Conservation (phyloP, 1,139 yeast genomes). For the Kodamaea sp. region DNA sequence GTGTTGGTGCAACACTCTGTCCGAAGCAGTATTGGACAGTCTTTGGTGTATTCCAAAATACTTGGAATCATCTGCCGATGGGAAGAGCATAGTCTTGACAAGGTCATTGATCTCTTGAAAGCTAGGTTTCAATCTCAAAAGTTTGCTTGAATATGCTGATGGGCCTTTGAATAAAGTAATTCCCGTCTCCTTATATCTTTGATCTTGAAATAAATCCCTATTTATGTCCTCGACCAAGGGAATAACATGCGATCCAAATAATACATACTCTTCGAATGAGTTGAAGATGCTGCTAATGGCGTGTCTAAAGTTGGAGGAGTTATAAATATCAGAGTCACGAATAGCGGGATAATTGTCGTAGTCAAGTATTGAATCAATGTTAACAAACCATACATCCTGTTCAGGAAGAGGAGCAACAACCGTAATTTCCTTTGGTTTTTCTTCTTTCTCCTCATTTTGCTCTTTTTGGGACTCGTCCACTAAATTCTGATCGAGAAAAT, state of each 20-base stretch:
- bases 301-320: conserved; percentile 21
- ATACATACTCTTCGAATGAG: conserved; percentile 32
- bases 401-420: conserved; percentile 23
- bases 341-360: conserved; percentile 16
- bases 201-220: conserved; percentile 18
- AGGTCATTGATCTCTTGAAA: conserved; percentile 33
- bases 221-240: conserved; percentile 25
- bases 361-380: conserved; percentile 20
- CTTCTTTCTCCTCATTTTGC: no score
- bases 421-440: no score
- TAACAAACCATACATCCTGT: conserved; percentile 33
- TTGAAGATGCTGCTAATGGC: conserved; percentile 30
- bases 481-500: no score
- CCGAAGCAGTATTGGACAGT: conserved; percentile 12
- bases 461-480: no score
- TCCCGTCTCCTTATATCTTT: conserved; percentile 25
- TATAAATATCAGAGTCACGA: conserved; percentile 12
- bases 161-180: conserved; percentile 29
- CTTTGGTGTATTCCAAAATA: conserved; percentile 21
- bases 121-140: conserved; percentile 27
- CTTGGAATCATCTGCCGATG: conserved; percentile 21
- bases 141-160: conserved; percentile 22
- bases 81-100: conserved; percentile 25
- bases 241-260: conserved; percentile 27
- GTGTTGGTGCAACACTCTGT: conserved; percentile 24